A percentile compares a stretch with the other conserved stretches of the same genome.
Evolutionary conservation across 257 asterid species (phyloP).

Genomic region (Solanum chmielewskii): DNA sequence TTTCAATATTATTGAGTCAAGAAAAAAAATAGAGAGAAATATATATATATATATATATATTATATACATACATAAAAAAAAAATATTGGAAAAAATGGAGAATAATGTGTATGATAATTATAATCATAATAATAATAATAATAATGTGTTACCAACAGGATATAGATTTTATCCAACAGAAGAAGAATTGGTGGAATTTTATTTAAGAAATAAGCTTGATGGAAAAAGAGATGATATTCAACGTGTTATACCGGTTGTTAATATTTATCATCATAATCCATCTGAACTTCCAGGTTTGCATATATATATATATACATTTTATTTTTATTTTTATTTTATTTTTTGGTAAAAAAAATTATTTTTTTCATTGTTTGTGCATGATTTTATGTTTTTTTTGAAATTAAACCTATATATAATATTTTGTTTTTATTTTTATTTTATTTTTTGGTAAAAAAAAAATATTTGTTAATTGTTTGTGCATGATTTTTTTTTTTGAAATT

Average conservation of each 20-base stretch:
- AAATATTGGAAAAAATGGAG: slow-evolving; percentile 5
- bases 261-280: slow-evolving; percentile 45
- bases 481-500: no score
- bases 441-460: no score
- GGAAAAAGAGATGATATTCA: slow-evolving; percentile 22
- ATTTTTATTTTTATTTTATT: not conserved
- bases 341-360: not conserved
- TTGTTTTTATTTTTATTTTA: no score
- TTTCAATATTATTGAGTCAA: not conserved
- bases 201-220: slow-evolving; percentile 29
- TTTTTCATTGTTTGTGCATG: not conserved
- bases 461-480: no score
- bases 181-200: slow-evolving; percentile 49
- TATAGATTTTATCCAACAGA: slow-evolving; percentile 53
- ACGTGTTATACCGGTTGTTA: slow-evolving; percentile 36
- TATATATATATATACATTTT: not conserved
- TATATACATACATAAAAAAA: not conserved
- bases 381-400: not conserved
- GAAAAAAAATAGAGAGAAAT: not conserved
- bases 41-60: not conserved
- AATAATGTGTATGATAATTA: not conserved
- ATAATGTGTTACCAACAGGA: slow-evolving; percentile 21
- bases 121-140: not conserved
- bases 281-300: slow-evolving; percentile 47
- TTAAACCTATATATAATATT: not conserved